A percentile compares a stretch with the other conserved stretches of the same genome.
phyloP scores from a whole-genome alignment of 208 protist genomes.

The Wallacemonas collosoma region DNA sequence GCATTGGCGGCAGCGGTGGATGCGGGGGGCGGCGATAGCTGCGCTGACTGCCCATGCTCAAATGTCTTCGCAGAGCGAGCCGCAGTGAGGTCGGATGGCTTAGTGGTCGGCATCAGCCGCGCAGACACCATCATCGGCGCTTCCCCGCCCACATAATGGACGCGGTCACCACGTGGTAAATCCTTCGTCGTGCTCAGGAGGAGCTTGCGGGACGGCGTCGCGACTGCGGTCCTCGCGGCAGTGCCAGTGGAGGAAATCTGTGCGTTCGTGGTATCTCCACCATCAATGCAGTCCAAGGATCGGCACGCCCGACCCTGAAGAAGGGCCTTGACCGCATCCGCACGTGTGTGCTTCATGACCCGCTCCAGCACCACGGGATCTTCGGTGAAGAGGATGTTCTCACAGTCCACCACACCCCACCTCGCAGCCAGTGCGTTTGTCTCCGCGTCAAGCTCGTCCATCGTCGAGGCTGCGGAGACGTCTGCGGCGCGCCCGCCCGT shows the following conservation, averaged over 20 bases:
- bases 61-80: background rate
- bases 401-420: slow-evolving; percentile 58
- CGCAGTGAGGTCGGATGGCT: background rate
- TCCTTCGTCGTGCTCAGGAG: slow-evolving; percentile 4
- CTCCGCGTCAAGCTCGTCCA: background rate
- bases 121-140: slow-evolving; percentile 11
- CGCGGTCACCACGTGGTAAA: slow-evolving; percentile 1
- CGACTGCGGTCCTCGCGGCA: background rate
- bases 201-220: background rate
- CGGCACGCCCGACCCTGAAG: background rate
- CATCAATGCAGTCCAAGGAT: background rate
- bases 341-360: slow-evolving; percentile 24
- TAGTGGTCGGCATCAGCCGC: background rate
- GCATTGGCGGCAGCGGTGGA: too few relatives aligned
- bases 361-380: slow-evolving; percentile 37
- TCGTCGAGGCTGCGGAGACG: background rate
- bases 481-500: background rate
- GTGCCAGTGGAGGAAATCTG: too few relatives aligned
- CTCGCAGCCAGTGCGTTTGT: background rate
- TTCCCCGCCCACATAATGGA: slow-evolving; percentile 9
- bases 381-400: slow-evolving; percentile 77
- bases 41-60: background rate
- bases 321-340: background rate
- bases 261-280: too few relatives aligned
- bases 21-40: background rate